These are phyloP conservation scores for Leishmania braziliensis DNA, from an alignment of 208 protist genomes.

Conservation along the genomic window DNA sequence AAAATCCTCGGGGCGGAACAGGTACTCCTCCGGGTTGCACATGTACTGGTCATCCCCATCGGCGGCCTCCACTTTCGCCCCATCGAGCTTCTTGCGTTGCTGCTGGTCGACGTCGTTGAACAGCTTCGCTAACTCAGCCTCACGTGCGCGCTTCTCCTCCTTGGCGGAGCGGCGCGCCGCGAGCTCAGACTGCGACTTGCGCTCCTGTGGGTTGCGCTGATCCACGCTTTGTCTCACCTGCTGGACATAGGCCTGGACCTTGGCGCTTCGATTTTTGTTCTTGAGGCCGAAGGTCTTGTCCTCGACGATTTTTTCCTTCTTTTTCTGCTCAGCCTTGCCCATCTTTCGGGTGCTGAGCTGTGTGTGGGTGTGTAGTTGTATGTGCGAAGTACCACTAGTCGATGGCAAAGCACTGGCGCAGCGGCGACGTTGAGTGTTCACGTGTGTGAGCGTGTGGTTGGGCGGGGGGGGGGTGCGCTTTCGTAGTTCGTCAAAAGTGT, in stretches of 20 bases:
- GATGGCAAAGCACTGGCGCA: background rate
- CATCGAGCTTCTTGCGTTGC: conserved; percentile 29
- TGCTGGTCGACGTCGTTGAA: conserved; percentile 70
- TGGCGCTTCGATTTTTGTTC: conserved; percentile 92
- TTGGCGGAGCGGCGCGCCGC: conserved; percentile 69
- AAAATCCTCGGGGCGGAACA: conserved; percentile 90
- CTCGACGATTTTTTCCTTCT: conserved; percentile 90
- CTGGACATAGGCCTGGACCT: conserved; percentile 91
- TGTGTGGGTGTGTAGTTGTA: background rate
- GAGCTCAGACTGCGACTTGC: conserved; percentile 66
- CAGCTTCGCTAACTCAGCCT: conserved; percentile 84
- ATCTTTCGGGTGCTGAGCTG: background rate
- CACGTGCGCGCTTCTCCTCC: conserved; percentile 77
- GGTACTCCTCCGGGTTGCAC: conserved; percentile 82
- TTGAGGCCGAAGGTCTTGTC: conserved; percentile 94
- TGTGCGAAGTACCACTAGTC: background rate
- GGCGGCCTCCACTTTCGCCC: conserved; percentile 23
- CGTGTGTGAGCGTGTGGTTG: background rate
- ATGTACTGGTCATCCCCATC: conserved; percentile 52
- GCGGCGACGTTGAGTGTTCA: background rate
- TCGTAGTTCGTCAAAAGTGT: background rate
- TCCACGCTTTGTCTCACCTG: conserved; percentile 69
- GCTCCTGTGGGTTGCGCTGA: conserved; percentile 63
- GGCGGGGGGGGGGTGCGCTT: background rate
- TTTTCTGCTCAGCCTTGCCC: conserved; percentile 82